A percentile compares a stretch with the other conserved stretches of the same genome.
Conservation (phyloP, 2,329 filamentous ascomycete species). For the Apiospora hydei region DNA sequence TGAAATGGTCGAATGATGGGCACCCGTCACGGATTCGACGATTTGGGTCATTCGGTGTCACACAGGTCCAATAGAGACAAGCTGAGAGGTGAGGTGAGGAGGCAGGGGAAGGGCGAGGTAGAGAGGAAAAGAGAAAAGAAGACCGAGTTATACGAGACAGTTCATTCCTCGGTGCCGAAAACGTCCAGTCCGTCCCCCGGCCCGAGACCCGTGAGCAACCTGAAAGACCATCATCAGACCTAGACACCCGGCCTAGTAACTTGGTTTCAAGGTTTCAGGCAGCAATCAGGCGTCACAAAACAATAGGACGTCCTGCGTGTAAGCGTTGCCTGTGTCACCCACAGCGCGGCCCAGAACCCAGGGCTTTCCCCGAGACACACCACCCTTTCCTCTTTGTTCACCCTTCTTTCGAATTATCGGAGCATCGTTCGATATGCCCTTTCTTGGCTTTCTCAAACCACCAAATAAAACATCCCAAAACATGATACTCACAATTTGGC, state of each 20-base stretch:
- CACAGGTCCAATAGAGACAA: not conserved
- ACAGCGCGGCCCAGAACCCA: not conserved
- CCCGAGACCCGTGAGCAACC: slow-evolving; percentile 16
- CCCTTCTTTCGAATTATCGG: not conserved
- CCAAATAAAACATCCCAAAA: not conserved
- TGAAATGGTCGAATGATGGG: slow-evolving; percentile 2
- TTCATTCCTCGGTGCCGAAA: slow-evolving; percentile 21
- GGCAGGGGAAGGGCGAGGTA: no score
- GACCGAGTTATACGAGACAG: not conserved
- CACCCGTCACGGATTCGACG: not conserved
- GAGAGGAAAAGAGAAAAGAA: no score
- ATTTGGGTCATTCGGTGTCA: slow-evolving; percentile 11
- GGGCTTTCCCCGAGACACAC: not conserved
- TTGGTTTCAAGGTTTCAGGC: slow-evolving; percentile 5
- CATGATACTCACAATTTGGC: slow-evolving; percentile 53
- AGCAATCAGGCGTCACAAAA: not conserved
- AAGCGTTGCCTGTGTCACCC: slow-evolving; percentile 19
- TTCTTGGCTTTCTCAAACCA: not conserved
- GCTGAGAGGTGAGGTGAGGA: not conserved
- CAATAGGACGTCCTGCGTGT: slow-evolving; percentile 3
- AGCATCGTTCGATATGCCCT: not conserved
- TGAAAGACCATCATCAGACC: not conserved
- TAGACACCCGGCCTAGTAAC: slow-evolving; percentile 3
- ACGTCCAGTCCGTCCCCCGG: not conserved
- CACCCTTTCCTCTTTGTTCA: not conserved